These are phyloP conservation scores for Climacium dendroides DNA, from an alignment of 225 moss, liverwort and hornwort genomes.

Conservation along the genomic window DNA sequence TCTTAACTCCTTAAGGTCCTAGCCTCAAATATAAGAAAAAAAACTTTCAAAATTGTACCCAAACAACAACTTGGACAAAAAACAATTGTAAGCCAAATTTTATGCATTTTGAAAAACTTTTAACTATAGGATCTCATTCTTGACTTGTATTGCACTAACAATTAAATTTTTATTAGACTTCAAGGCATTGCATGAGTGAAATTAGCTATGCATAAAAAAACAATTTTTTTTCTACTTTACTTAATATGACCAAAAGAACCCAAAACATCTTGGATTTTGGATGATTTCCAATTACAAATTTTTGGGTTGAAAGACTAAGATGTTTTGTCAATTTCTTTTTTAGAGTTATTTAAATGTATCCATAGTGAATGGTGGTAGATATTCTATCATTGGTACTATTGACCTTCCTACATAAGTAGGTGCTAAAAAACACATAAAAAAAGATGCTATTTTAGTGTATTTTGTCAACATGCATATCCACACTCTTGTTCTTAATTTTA, in stretches of 20 bases:
- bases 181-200: not conserved
- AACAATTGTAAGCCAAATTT: too few relatives aligned
- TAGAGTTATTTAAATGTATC: too few relatives aligned
- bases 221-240: accelerated
- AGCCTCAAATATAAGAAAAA: too few relatives aligned
- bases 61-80: too few relatives aligned
- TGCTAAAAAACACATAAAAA: accelerated
- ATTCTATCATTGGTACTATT: not conserved
- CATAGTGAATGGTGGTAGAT: too few relatives aligned
- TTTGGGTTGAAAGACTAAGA: too few relatives aligned
- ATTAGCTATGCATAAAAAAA: not conserved
- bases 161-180: not conserved
- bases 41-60: too few relatives aligned
- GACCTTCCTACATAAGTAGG: not conserved
- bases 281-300: too few relatives aligned
- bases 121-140: not conserved
- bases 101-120: not conserved
- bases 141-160: not conserved
- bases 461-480: not conserved
- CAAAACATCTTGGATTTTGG: too few relatives aligned
- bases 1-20: too few relatives aligned
- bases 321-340: too few relatives aligned
- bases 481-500: accelerated
- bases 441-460: not conserved
- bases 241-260: too few relatives aligned